phyloP scores from a whole-genome alignment of 768 basidiomycete species.

The Russula emetica region DNA sequence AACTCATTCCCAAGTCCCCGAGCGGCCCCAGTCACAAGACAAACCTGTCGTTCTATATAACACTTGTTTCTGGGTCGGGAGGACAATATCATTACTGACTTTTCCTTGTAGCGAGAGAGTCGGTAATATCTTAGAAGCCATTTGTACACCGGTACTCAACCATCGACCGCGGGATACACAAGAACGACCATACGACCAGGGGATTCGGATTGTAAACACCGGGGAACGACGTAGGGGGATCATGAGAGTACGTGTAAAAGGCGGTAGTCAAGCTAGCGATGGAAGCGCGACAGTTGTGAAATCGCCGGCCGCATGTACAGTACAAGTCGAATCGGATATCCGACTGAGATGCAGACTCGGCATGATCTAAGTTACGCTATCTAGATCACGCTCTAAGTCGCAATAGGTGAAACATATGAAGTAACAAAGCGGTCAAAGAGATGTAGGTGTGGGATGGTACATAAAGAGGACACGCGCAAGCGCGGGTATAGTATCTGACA shows the following conservation, averaged over 20 bases:
- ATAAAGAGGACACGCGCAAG: constrained; percentile 18
- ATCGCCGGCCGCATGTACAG: background rate
- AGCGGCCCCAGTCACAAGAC: constrained; percentile 90
- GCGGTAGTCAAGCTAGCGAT: background rate
- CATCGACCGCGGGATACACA: background rate
- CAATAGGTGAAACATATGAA: constrained; percentile 23
- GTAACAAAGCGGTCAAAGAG: constrained; percentile 2
- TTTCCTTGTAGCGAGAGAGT: constrained; percentile 77
- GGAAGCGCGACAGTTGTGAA: background rate
- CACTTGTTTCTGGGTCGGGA: background rate
- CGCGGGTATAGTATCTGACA: constrained; percentile 25
- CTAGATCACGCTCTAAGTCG: constrained; percentile 11
- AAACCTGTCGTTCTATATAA: constrained; percentile 50
- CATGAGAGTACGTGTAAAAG: background rate
- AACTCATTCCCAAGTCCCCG: constrained; percentile 88
- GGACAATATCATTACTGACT: constrained; percentile 38
- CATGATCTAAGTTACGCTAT: constrained; percentile 5
- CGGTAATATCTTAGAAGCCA: constrained; percentile 51
- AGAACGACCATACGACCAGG: background rate
- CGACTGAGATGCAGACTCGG: background rate
- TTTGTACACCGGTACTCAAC: constrained; percentile 26
- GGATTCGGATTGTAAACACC: background rate
- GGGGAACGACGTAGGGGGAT: background rate
- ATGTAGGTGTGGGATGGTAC: constrained; percentile 7
- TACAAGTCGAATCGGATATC: too few species aligned